Base-by-base conservation (phyloP, 306 rosid species). In the Cucurbita moschata region DNA sequence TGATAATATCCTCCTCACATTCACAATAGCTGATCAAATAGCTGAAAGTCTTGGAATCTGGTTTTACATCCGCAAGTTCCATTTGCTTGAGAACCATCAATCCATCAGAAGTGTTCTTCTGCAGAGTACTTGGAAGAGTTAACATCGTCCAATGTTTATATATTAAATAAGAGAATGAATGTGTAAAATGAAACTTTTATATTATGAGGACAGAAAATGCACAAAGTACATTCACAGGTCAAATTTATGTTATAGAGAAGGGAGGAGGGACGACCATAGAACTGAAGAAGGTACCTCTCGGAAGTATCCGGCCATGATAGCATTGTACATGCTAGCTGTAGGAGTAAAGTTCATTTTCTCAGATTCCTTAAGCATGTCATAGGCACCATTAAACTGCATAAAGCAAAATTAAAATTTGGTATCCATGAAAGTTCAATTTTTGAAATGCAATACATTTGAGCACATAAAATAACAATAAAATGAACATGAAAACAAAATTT, bases 271-370 rank as follows among this genome's bases (percentile, higher is more conserved):
- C 61, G 78, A 71, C 43, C 57, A 66, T 63, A 49, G 77, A 80
- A 43, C 65, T 75, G 71, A 85, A 52, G 68, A 75, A 66, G 70
- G 57, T 81, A 94, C 98, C 96, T 90, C 91, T 58, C 95, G 90
- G 69, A 87, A 90, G 86, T 86, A 90, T 65, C 96, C 98, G n/a
- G 79, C 88, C 90, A 94, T 82, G 76, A 94, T 88, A 73, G 89
- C 80, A 81, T 94, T 90, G 87, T 86, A 94, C 90, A 90, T 87
- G 83, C 21, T 13, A 13, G 84, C 1, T 0, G 87, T 82, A 53
- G 90, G 86, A 53, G 44, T 78, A 80, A 87, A 38, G 72, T 82
- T 77, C 86, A 79, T 77, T 80, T 85, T 76, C 77, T 83, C 72
- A 53, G 84, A 75, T 75, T 86, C 91, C 62, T 62, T 67, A 50